phyloP scores from a whole-genome alignment of 495 filamentous ascomycete genomes.

The Aspergillus affinis region DNA sequence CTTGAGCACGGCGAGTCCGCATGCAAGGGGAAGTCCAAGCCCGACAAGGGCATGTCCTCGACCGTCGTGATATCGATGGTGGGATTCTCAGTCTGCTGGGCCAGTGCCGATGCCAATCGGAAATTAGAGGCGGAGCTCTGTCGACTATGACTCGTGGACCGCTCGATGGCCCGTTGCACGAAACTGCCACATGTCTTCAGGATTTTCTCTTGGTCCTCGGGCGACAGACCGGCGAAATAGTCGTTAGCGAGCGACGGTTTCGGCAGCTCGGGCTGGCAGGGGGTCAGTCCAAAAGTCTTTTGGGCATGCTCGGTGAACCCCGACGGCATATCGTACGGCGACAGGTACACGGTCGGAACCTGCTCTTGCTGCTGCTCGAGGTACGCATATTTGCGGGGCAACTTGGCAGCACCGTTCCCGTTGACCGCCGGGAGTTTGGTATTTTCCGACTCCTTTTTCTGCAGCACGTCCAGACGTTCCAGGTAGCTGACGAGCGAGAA shows the following conservation, averaged over 20 bases:
- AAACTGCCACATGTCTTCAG: constrained; percentile 49
- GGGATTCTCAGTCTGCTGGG: constrained; percentile 47
- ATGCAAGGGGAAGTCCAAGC: constrained; percentile 44
- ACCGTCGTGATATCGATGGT: constrained; percentile 51
- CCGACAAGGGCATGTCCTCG: constrained; percentile 41
- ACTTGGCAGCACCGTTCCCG: constrained; percentile 33
- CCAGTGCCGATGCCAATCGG: constrained; percentile 42
- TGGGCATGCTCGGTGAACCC: constrained; percentile 48
- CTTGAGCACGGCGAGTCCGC: constrained; percentile 49
- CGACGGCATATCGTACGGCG: constrained; percentile 50
- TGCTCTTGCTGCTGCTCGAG: constrained; percentile 44
- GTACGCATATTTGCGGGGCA: constrained; percentile 46
- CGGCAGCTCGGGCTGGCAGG: constrained; percentile 38
- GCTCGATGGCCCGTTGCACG: constrained; percentile 45
- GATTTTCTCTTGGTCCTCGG: constrained; percentile 43
- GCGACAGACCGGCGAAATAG: constrained; percentile 43
- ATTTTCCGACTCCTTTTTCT: constrained; percentile 45
- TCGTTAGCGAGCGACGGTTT: constrained; percentile 47
- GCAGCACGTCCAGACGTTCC: constrained; percentile 46
- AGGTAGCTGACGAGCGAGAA: constrained; percentile 49
- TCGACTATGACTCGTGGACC: constrained; percentile 44
- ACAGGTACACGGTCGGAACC: constrained; percentile 46
- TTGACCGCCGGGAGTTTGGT: constrained; percentile 38
- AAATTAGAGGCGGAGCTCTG: constrained; percentile 46
- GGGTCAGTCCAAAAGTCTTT: constrained; percentile 39